Percentiles rank a stretch among this genome's conserved stretches.
Conservation (phyloP, 805 yeast species). For the Alloascoidea hylecoeti region DNA sequence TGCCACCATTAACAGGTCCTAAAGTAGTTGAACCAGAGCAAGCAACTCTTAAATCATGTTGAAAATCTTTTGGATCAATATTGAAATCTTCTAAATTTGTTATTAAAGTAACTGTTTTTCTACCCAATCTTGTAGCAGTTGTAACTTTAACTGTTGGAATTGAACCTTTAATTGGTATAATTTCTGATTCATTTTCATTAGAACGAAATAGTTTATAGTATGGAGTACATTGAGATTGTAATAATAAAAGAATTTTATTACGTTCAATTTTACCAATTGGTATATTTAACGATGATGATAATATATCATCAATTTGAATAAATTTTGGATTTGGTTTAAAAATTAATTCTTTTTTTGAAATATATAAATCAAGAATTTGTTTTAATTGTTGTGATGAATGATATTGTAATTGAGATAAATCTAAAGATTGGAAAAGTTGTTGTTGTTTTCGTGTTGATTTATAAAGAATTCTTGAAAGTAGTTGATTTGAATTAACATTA, state of each 20-base stretch:
- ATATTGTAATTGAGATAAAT: constrained; percentile 12
- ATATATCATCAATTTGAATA: constrained; percentile 38
- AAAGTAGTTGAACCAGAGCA: constrained; percentile 87
- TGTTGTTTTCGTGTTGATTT: constrained; percentile 32
- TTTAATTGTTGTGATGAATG: constrained; percentile 45
- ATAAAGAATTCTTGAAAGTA: background rate
- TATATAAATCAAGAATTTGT: constrained; percentile 37
- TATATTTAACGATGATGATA: constrained; percentile 27
- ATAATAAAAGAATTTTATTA: constrained; percentile 20
- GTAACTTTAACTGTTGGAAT: constrained; percentile 53
- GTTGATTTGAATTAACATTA: too few species aligned
- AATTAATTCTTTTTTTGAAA: constrained; percentile 35
- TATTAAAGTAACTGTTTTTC: constrained; percentile 66
- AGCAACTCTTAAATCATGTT: constrained; percentile 54
- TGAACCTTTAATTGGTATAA: constrained; percentile 41
- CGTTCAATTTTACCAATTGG: constrained; percentile 16
- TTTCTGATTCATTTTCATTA: constrained; percentile 20
- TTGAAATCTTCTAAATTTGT: constrained; percentile 54
- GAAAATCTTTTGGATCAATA: constrained; percentile 48
- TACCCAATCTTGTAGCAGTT: constrained; percentile 68
- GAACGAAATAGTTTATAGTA: constrained; percentile 33
- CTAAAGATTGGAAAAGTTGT: constrained; percentile 28
- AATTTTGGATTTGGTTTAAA: constrained; percentile 35
- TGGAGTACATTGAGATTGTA: constrained; percentile 31
- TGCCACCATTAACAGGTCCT: constrained; percentile 22